phyloP scores from a whole-genome alignment of 2,329 filamentous ascomycete species.

The Bisporella sp. region DNA sequence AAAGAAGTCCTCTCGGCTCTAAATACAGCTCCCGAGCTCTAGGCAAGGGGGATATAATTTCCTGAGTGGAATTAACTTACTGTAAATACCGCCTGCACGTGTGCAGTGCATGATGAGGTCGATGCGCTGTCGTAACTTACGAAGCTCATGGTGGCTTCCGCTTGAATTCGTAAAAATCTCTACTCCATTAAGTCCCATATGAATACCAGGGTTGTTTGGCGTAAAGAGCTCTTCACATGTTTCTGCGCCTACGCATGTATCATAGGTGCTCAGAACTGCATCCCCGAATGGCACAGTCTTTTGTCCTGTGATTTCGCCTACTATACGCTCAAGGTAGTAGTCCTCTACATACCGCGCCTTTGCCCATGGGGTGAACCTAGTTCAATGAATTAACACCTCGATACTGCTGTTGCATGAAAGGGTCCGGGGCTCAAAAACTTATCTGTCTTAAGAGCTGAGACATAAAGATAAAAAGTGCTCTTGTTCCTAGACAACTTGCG shows the following conservation, averaged over 20 bases:
- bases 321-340: slow-evolving; percentile 54
- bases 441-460: too few species aligned
- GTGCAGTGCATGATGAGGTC: slow-evolving; percentile 62
- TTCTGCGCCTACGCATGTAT: slow-evolving; percentile 57
- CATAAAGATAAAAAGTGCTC: too few species aligned
- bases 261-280: slow-evolving; percentile 39
- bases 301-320: slow-evolving; percentile 42
- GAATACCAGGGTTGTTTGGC: slow-evolving; percentile 39
- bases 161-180: slow-evolving; percentile 68
- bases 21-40: too few species aligned
- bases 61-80: too few species aligned
- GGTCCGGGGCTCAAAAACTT: too few species aligned
- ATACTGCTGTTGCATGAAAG: too few species aligned
- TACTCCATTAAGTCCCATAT: slow-evolving; percentile 58
- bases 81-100: slow-evolving; percentile 52
- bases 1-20: too few species aligned
- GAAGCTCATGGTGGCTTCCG: slow-evolving; percentile 60
- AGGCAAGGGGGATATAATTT: too few species aligned
- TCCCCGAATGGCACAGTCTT: slow-evolving; percentile 53
- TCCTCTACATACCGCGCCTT: slow-evolving; percentile 52
- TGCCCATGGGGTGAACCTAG: slow-evolving; percentile 52
- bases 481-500: too few species aligned
- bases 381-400: too few species aligned
- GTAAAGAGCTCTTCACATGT: slow-evolving; percentile 66
- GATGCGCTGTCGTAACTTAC: slow-evolving; percentile 60